phyloP scores from a whole-genome alignment of 305 asterid species.

The Ajuga reptans region DNA sequence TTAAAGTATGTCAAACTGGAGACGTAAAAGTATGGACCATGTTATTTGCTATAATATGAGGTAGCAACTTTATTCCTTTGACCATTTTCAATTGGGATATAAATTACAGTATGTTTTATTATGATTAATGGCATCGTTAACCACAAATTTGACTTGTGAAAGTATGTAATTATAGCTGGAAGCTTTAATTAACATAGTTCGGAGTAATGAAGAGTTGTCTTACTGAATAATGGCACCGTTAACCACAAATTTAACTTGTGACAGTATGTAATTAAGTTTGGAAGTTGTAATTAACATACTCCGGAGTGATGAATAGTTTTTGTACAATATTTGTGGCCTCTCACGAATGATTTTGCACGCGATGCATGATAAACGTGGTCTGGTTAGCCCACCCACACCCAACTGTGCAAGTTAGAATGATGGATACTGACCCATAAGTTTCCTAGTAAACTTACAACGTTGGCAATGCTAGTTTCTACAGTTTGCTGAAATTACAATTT shows the following conservation, averaged over 20 bases:
- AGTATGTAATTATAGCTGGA: background rate
- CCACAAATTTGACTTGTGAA: background rate
- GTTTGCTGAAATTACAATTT: background rate
- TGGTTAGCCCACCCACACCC: background rate
- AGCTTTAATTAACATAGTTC: background rate
- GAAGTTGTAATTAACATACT: background rate
- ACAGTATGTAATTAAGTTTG: background rate
- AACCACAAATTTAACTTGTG: background rate
- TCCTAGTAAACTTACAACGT: conserved; percentile 2
- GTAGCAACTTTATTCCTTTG: background rate
- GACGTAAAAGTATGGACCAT: background rate
- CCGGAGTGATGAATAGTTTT: background rate
- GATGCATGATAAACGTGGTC: background rate
- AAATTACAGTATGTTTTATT: background rate
- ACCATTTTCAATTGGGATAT: background rate
- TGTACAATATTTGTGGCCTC: conserved; percentile 6
- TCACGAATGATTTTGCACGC: background rate
- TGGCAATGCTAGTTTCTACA: background rate
- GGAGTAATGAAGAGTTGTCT: background rate
- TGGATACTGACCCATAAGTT: background rate
- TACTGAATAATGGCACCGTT: background rate
- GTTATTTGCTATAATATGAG: background rate
- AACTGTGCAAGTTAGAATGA: background rate
- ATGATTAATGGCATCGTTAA: background rate
- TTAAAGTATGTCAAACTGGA: background rate